phyloP scores from a whole-genome alignment of 78 protist genomes.

The Guillardia theta region DNA sequence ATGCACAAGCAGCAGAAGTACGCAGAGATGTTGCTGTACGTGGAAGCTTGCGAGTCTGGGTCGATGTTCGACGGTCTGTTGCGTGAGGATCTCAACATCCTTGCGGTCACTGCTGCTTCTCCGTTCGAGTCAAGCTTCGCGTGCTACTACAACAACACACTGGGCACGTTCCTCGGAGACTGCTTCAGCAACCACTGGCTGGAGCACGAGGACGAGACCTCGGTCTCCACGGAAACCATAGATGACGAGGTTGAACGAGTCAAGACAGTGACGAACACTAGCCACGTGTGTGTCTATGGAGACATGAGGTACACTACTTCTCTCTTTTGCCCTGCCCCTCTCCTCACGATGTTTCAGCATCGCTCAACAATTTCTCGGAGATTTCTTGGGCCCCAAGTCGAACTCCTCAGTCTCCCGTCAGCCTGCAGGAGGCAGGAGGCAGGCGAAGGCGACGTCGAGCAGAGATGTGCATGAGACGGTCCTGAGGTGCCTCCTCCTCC shows the following conservation, averaged over 20 bases:
- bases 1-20: slow-evolving; percentile 17
- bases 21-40: slow-evolving; percentile 36
- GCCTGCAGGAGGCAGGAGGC: background rate
- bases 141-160: background rate
- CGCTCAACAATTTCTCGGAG: background rate
- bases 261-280: background rate
- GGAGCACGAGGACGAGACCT: background rate
- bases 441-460: background rate
- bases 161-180: slow-evolving; percentile 6
- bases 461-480: background rate
- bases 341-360: background rate
- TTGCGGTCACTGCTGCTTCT: slow-evolving; percentile 38
- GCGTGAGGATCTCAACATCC: background rate
- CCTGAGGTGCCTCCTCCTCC: too few relatives aligned
- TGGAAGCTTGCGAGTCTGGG: slow-evolving; percentile 67
- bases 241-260: background rate
- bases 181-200: background rate
- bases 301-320: background rate
- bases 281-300: background rate
- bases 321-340: background rate
- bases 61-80: slow-evolving; percentile 54
- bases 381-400: background rate
- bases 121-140: slow-evolving; percentile 3
- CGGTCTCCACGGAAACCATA: background rate
- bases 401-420: background rate